These are phyloP conservation scores for Heimioporus sp. DNA, from an alignment of 768 basidiomycete species.

Conservation along the genomic window DNA sequence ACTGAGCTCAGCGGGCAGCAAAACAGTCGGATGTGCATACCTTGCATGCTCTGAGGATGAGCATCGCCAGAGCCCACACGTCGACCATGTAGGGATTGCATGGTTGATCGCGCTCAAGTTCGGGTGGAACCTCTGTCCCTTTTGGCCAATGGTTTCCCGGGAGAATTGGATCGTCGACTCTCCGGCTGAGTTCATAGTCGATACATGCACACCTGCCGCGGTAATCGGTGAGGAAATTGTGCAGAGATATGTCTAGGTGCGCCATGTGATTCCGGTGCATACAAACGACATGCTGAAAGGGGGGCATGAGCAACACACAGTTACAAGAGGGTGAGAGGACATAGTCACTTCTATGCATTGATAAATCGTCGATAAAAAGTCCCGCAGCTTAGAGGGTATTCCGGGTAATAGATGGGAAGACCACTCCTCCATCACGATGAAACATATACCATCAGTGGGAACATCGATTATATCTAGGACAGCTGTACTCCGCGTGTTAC, in stretches of 20 bases:
- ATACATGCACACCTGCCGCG: constrained; percentile 67
- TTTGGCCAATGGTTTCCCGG: constrained; percentile 44
- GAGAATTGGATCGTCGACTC: constrained; percentile 39
- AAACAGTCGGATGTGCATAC: constrained; percentile 34
- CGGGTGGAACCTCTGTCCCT: constrained; percentile 70
- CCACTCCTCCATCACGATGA: constrained; percentile 85
- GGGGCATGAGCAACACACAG: neutral
- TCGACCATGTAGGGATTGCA: constrained; percentile 69
- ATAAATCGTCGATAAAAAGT: constrained; percentile 55
- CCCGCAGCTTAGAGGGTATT: constrained; percentile 47
- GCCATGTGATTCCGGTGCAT: constrained; percentile 66
- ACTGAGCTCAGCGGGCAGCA: constrained; percentile 3
- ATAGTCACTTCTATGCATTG: constrained; percentile 67
- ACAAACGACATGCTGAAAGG: constrained; percentile 54
- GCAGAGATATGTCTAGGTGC: constrained; percentile 70
- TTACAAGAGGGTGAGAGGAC: neutral
- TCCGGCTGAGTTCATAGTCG: constrained; percentile 67
- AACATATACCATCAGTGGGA: constrained; percentile 48
- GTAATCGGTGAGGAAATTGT: constrained; percentile 68
- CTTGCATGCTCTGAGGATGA: constrained; percentile 64
- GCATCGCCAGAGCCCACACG: constrained; percentile 67
- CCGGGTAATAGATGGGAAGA: constrained; percentile 56
- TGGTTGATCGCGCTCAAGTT: constrained; percentile 51
- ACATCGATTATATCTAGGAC: constrained; percentile 62
- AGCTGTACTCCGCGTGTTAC: constrained; percentile 40